Percentiles rank a stretch among this genome's conserved stretches.
These are phyloP conservation scores for Pseudonitzschia delicatissima DNA, from an alignment of 108 stramenopile species.

Conservation along the genomic window DNA sequence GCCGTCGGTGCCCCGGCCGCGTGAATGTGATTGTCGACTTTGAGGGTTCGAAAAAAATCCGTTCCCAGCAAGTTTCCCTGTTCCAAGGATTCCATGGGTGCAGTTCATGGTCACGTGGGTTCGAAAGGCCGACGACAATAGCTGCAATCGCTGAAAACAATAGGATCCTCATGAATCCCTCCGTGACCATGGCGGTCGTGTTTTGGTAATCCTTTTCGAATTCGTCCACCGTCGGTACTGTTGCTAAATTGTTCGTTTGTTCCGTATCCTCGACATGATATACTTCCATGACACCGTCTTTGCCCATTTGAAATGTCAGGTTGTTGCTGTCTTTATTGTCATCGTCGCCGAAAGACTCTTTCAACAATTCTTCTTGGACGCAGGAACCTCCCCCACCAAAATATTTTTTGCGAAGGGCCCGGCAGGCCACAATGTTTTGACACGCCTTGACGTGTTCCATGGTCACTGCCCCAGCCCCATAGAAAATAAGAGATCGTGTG, in stretches of 20 bases:
- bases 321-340: too few relatives aligned
- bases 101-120: conserved; percentile 88
- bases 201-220: conserved; percentile 75
- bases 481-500: conserved; percentile 84
- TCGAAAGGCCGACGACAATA: conserved; percentile 78
- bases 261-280: conserved; percentile 32
- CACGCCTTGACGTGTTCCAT: conserved; percentile 77
- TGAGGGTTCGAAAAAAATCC: conserved; percentile 98
- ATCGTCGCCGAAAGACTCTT: too few relatives aligned
- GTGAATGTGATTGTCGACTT: conserved; percentile 99
- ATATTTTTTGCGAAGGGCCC: conserved; percentile 75
- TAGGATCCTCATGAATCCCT: conserved; percentile 84
- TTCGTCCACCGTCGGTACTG: conserved; percentile 62
- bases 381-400: conserved; percentile 41
- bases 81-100: conserved; percentile 70
- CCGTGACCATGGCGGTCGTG: conserved; percentile 63
- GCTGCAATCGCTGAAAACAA: conserved; percentile 84
- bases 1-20: conserved; percentile 95
- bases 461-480: conserved; percentile 79
- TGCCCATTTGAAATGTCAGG: conserved; percentile 47
- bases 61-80: conserved; percentile 84
- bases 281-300: conserved; percentile 70
- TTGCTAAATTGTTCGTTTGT: conserved; percentile 34
- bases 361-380: conserved; percentile 12
- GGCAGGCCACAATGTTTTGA: conserved; percentile 57